These are phyloP conservation scores for Cenchrus americanus DNA, from an alignment of 176 grass and related monocot species.

Conservation along the genomic window DNA sequence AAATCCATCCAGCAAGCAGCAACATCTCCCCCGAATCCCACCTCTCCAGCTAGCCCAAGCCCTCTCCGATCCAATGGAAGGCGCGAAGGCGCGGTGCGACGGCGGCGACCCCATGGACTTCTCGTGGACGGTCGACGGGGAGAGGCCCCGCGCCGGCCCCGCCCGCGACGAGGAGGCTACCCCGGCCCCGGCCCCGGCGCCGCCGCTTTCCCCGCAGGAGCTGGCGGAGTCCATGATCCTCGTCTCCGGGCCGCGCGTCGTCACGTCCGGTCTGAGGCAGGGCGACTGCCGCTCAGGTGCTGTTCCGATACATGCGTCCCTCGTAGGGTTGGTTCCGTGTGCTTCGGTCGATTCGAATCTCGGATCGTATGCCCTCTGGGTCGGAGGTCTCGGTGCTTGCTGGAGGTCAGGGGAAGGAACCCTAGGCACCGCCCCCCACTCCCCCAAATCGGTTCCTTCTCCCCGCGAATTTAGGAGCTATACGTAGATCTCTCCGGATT, in stretches of 20 bases:
- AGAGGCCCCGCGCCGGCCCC: conserved; percentile 18
- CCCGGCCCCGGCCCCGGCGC: not conserved
- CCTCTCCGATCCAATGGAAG: conserved; percentile 50
- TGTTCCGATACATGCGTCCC: not conserved
- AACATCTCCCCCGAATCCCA: not conserved
- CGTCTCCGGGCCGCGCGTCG: conserved; percentile 64
- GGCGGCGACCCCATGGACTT: conserved; percentile 47
- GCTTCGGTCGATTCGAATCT: not conserved
- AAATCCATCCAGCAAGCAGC: not conserved
- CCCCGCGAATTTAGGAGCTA: not conserved
- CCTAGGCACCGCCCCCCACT: not conserved
- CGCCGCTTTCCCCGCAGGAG: conserved; percentile 38
- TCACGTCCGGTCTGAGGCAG: conserved; percentile 57
- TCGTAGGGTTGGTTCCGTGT: not conserved
- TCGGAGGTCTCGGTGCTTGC: not conserved
- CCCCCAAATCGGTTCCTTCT: not conserved
- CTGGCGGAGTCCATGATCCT: conserved; percentile 85
- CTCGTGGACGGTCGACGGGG: conserved; percentile 42
- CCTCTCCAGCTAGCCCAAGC: not conserved
- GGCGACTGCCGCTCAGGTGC: conserved; percentile 56
- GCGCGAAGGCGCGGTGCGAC: conserved; percentile 11
- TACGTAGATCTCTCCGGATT: conserved; percentile 2
- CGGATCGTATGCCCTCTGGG: not conserved
- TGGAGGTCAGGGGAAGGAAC: not conserved
- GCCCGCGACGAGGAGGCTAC: conserved; percentile 30